These are phyloP conservation scores for Entomortierella beljakovae DNA, from an alignment of 192 early-diverging fungal genomes.

Conservation along the genomic window DNA sequence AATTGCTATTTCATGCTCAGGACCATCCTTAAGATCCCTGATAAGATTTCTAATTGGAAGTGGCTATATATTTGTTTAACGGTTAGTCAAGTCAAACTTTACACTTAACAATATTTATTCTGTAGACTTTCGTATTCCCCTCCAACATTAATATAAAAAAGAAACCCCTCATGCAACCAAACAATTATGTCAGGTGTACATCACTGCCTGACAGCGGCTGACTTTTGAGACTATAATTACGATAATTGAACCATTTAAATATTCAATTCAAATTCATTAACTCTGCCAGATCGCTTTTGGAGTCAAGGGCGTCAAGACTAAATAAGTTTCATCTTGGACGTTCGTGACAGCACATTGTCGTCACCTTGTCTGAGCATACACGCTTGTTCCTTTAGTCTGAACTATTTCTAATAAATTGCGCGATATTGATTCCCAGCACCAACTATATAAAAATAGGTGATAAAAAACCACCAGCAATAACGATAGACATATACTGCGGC, in stretches of 20 bases:
- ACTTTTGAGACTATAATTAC: background rate
- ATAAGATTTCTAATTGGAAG: constrained; percentile 64
- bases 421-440: too few relatives aligned
- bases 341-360: constrained; percentile 12
- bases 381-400: too few relatives aligned
- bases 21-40: constrained; percentile 60
- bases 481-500: constrained; percentile 12
- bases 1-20: constrained; percentile 67
- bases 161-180: background rate
- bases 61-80: constrained; percentile 65
- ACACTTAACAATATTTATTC: too few relatives aligned
- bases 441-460: too few relatives aligned
- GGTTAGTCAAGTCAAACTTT: too few relatives aligned
- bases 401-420: too few relatives aligned
- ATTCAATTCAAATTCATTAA: background rate
- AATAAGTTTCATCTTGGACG: too few relatives aligned
- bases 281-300: background rate
- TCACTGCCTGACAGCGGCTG: background rate
- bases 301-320: background rate
- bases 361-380: background rate
- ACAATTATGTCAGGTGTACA: background rate
- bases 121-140: too few relatives aligned
- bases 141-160: too few relatives aligned
- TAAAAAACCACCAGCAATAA: too few relatives aligned
- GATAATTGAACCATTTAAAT: too few relatives aligned